These are phyloP conservation scores for Globisporangium mamillatum DNA, from an alignment of 352 stramenopile species.

Conservation along the genomic window DNA sequence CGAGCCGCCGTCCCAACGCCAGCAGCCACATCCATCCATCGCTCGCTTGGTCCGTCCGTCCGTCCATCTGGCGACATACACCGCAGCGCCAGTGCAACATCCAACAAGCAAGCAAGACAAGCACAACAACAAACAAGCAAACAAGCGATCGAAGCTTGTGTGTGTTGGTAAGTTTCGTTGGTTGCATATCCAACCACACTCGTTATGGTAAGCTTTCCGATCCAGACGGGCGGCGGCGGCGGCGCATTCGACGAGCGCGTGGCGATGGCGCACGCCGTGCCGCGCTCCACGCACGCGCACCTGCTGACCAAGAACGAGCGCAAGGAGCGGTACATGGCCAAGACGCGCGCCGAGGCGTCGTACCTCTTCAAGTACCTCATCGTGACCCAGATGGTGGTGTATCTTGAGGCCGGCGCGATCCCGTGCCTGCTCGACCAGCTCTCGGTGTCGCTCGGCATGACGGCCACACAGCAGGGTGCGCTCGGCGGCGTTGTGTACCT, in stretches of 20 bases:
- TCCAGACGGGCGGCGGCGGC: slow-evolving; percentile 8
- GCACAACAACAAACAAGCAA: slow-evolving; percentile 1
- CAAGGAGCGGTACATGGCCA: slow-evolving; percentile 67
- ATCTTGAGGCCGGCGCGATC: slow-evolving; percentile 79
- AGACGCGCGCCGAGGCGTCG: slow-evolving; percentile 63
- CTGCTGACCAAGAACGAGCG: slow-evolving; percentile 49
- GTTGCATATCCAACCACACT: neutral
- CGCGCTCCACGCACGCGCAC: slow-evolving; percentile 10
- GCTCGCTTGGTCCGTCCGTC: neutral
- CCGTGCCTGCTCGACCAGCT: slow-evolving; percentile 79
- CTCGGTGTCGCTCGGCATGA: slow-evolving; percentile 64
- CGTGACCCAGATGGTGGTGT: slow-evolving; percentile 78
- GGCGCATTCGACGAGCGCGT: neutral
- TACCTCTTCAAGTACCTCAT: slow-evolving; percentile 89
- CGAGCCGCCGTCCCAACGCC: neutral
- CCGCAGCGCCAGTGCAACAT: neutral
- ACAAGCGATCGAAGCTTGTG: slow-evolving; percentile 5
- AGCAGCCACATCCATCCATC: neutral
- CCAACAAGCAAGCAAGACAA: neutral
- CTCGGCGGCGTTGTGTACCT: slow-evolving; percentile 81
- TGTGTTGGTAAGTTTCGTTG: neutral
- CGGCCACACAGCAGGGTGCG: slow-evolving; percentile 69
- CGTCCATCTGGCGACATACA: neutral
- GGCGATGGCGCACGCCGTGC: neutral
- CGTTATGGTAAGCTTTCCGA: slow-evolving; percentile 32